Base-by-base conservation (phyloP, 768 basidiomycete species). In the Serendipita indica region DNA sequence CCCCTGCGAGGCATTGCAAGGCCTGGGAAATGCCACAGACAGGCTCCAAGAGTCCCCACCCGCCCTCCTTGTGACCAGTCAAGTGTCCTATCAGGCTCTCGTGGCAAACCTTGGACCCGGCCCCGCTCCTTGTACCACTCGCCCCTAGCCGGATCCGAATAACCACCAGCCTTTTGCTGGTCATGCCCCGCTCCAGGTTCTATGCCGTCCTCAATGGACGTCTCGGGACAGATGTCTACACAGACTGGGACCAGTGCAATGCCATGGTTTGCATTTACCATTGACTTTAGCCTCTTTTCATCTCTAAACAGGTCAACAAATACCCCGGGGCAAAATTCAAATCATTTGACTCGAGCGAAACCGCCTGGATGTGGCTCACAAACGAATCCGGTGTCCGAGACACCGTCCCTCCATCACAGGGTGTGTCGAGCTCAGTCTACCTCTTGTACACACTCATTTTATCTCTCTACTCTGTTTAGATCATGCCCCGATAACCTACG, bases 311-410 rank as follows among this genome's bases (percentile, higher is more conserved):
- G 49, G 49, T 54, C 4, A 10, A 27, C 22, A 28, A 28, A 4
- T 54, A 25, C 10, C n/a, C 49, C 7, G 25, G 30, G 7, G 49
- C 49, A 3, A 54, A n/a, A 20, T 33, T 22, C 25, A 27, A 33
- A 27, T 54, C 49, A 28, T 54, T 54, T 30, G 7, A 54, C 10
- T 5, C 49, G 1, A 10, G 10, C 7, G 49, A 54, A 18, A 30
- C 22, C 25, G 49, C 49, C n/a, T 54, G 49, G 49, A 54, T 4
- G n/a, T 54, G 49, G 49, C 22, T 54, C 41, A 7, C n/a, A 25
- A 43, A 43, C 41, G 41, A 1, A 43, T 43, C 18, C 41, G 27
- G 27, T n/a, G 41, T 43, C 18, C 5, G 41, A 7, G 27, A 43
- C 41, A 6, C 41, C 7, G 41, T 43, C 41, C 7, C n/a, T n/a